Percentiles rank a stretch among this genome's conserved stretches.
Evolutionary conservation across 805 yeast species (phyloP).

Genomic region (Metschnikowia shivogae): DNA sequence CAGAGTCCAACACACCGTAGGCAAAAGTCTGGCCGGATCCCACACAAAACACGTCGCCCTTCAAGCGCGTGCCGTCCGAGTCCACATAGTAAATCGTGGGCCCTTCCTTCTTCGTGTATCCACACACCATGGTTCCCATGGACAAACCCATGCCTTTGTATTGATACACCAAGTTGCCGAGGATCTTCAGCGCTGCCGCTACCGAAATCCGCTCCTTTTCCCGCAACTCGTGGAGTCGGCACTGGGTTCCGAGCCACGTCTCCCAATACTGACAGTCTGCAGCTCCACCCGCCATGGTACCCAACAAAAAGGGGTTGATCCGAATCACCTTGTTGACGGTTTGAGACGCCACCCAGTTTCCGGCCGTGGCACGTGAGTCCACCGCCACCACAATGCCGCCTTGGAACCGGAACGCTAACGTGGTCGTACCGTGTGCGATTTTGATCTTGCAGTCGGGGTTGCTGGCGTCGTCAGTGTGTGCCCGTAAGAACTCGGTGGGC

Average conservation of each 20-base stretch:
- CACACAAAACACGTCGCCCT: constrained; percentile 93
- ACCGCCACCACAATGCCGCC: constrained; percentile 96
- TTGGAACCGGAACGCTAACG: constrained; percentile 91
- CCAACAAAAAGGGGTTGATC: constrained; percentile 89
- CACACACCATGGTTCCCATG: constrained; percentile 99
- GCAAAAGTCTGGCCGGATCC: constrained; percentile 99
- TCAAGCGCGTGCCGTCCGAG: constrained; percentile 92
- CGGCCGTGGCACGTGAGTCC: constrained; percentile 97
- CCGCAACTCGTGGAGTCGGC: constrained; percentile 89
- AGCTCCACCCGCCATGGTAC: constrained; percentile 99
- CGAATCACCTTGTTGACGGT: constrained; percentile 96
- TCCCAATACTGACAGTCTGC: constrained; percentile 99
- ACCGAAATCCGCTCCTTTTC: constrained; percentile 94
- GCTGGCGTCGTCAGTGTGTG: constrained; percentile 93
- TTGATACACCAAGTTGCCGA: constrained; percentile 82
- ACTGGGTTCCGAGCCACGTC: constrained; percentile 96
- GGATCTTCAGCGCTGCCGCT: constrained; percentile 93
- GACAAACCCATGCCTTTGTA: constrained; percentile 98
- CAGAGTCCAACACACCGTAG: constrained; percentile 94
- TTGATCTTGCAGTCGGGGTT: constrained; percentile 94
- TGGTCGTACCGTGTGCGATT: constrained; percentile 98
- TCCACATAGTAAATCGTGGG: constrained; percentile 96
- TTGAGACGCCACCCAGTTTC: constrained; percentile 96
- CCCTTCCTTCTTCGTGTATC: constrained; percentile 91
- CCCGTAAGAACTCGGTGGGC: constrained; percentile 90